These are phyloP conservation scores for Meyerozyma athensensis DNA, from an alignment of 1,139 yeast genomes.

Conservation along the genomic window DNA sequence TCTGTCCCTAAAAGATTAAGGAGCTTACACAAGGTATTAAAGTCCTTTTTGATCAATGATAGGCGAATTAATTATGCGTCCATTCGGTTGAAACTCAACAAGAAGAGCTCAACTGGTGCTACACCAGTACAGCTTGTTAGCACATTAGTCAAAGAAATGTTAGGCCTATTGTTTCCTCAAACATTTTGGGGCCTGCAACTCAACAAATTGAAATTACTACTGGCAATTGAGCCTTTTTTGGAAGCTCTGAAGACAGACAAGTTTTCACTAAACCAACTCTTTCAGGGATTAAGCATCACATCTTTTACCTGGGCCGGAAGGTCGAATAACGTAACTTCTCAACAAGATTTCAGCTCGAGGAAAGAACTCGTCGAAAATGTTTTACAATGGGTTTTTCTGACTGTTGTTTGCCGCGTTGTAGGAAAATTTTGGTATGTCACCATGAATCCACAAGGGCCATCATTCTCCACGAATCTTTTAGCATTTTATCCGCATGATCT, in stretches of 20 bases:
- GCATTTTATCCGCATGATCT: slow-evolving; percentile 52
- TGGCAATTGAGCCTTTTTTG: slow-evolving; percentile 35
- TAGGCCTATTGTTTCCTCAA: slow-evolving; percentile 8
- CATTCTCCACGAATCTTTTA: slow-evolving; percentile 13
- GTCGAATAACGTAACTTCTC: slow-evolving; percentile 21
- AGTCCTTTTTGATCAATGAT: neutral
- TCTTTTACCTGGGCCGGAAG: slow-evolving; percentile 47
- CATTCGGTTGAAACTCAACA: neutral
- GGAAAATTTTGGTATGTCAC: slow-evolving; percentile 65
- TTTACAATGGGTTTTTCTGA: slow-evolving; percentile 54
- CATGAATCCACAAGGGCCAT: slow-evolving; percentile 40
- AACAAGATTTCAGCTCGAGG: slow-evolving; percentile 33
- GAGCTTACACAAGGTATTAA: neutral
- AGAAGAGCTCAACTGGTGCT: neutral
- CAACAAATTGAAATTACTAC: slow-evolving; percentile 43
- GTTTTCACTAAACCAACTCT: slow-evolving; percentile 21
- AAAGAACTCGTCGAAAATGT: slow-evolving; percentile 33
- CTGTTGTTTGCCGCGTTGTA: slow-evolving; percentile 45
- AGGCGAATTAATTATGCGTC: neutral
- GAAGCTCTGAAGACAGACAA: slow-evolving; percentile 28
- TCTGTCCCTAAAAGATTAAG: neutral
- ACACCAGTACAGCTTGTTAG: neutral
- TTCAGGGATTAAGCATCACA: slow-evolving; percentile 28
- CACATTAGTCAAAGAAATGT: slow-evolving; percentile 16
- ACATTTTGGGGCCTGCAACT: slow-evolving; percentile 47